phyloP scores from a whole-genome alignment of 2,329 filamentous ascomycete species.

The Akanthomyces dipterigenus region DNA sequence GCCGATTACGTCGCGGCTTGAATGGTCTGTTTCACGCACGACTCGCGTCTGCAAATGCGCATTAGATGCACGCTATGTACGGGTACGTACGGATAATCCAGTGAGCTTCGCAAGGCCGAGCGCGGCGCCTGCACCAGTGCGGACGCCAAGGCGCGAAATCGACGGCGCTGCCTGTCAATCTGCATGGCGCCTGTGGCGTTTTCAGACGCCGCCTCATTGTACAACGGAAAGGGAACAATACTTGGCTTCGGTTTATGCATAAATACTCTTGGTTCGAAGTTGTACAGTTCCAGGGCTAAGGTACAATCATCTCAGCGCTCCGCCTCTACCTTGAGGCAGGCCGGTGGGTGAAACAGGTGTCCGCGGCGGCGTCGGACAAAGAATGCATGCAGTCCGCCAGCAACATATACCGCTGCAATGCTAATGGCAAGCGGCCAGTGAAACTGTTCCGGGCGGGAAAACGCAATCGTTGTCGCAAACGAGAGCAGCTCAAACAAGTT shows the following conservation, averaged over 20 bases:
- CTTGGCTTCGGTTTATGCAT: neutral
- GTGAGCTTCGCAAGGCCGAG: neutral
- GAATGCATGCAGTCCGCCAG: slow-evolving; percentile 23
- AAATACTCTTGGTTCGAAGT: neutral
- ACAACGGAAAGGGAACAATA: neutral
- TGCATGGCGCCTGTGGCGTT: neutral
- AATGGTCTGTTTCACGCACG: neutral
- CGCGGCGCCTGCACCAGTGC: neutral
- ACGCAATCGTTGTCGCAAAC: slow-evolving; percentile 59
- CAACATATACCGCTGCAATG: slow-evolving; percentile 38
- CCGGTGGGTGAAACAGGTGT: slow-evolving; percentile 25
- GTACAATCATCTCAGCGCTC: neutral
- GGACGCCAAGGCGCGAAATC: neutral
- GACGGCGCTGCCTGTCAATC: too few relatives aligned
- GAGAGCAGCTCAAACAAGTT: slow-evolving; percentile 64
- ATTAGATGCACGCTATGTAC: neutral
- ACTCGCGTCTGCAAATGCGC: neutral
- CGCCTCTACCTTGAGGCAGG: neutral
- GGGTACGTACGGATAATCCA: too few relatives aligned
- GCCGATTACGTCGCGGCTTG: neutral
- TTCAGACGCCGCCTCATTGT: neutral
- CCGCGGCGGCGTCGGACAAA: slow-evolving; percentile 26
- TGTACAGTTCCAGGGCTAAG: neutral
- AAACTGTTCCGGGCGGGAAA: slow-evolving; percentile 57
- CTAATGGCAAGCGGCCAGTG: slow-evolving; percentile 55